Percentiles rank a stretch among this genome's conserved stretches.
Conservation (phyloP, 371 early-diverging fungal species). For the Saksenaea vasiformis region DNA sequence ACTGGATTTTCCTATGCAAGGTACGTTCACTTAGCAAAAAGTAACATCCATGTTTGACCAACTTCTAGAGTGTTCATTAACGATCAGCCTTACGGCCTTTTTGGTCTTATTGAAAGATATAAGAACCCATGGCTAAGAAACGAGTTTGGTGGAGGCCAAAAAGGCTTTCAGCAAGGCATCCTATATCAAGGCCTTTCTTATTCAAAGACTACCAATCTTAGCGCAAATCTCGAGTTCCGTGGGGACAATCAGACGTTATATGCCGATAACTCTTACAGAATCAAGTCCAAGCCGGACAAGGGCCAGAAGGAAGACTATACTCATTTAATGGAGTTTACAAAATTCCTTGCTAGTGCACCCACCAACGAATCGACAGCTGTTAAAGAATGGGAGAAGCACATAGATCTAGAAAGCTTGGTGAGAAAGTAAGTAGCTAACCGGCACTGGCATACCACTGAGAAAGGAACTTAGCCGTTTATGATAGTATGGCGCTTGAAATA, state of each 20-base stretch:
- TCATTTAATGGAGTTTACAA: slow-evolving; percentile 20
- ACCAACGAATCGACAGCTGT: slow-evolving; percentile 15
- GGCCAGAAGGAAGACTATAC: slow-evolving; percentile 10
- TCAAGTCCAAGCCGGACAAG: slow-evolving; percentile 16
- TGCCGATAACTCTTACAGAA: slow-evolving; percentile 14
- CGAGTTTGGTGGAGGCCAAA: slow-evolving; percentile 18
- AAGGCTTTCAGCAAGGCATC: slow-evolving; percentile 17
- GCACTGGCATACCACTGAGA: background rate
- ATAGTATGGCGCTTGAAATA: slow-evolving; percentile 31
- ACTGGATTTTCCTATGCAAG: slow-evolving; percentile 9
- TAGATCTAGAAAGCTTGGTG: slow-evolving; percentile 28
- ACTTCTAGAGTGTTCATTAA: slow-evolving; percentile 20
- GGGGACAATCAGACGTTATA: slow-evolving; percentile 25
- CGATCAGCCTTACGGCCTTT: slow-evolving; percentile 19
- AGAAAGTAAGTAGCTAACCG: slow-evolving; percentile 16
- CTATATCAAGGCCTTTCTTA: slow-evolving; percentile 16
- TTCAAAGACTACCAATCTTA: background rate
- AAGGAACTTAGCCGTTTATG: background rate
- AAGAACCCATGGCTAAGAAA: slow-evolving; percentile 24
- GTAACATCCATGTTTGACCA: background rate
- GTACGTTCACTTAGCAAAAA: background rate
- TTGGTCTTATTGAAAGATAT: slow-evolving; percentile 22
- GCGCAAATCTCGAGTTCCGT: slow-evolving; percentile 18
- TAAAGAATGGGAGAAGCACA: slow-evolving; percentile 22
- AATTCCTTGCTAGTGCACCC: slow-evolving; percentile 14